phyloP scores from a whole-genome alignment of 768 basidiomycete genomes.

The Boletellus ananas region DNA sequence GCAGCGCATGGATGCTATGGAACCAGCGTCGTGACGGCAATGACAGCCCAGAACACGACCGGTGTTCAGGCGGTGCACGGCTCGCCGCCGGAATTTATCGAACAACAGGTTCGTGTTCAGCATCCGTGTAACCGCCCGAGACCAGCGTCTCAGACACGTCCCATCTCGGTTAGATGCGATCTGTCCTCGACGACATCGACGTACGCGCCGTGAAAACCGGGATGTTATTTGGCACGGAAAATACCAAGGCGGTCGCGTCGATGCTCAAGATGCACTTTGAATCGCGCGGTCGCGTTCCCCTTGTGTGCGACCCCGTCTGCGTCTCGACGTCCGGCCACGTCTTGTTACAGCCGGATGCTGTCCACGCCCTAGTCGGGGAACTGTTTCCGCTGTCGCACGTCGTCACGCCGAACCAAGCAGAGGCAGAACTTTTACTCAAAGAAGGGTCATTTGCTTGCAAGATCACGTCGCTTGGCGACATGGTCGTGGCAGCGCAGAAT shows the following conservation, averaged over 20 bases:
- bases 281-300: slow-evolving; percentile 37
- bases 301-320: slow-evolving; percentile 88
- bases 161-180: slow-evolving; percentile 48
- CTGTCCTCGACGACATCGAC: slow-evolving; percentile 69
- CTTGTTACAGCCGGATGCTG: slow-evolving; percentile 64
- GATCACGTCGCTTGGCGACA: slow-evolving; percentile 51
- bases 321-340: slow-evolving; percentile 87
- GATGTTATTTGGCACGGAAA: slow-evolving; percentile 71
- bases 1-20: slow-evolving; percentile 78
- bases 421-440: slow-evolving; percentile 68
- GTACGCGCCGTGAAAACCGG: slow-evolving; percentile 82
- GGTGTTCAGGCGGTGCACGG: slow-evolving; percentile 77
- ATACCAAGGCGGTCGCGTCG: slow-evolving; percentile 47
- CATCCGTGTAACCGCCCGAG: not conserved
- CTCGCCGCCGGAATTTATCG: slow-evolving; percentile 65
- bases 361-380: slow-evolving; percentile 53
- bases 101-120: slow-evolving; percentile 55
- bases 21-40: slow-evolving; percentile 74
- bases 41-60: slow-evolving; percentile 86
- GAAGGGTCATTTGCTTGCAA: slow-evolving; percentile 22
- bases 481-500: slow-evolving; percentile 53
- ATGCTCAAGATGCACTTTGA: slow-evolving; percentile 45
- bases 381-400: slow-evolving; percentile 68
- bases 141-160: not conserved
- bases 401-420: slow-evolving; percentile 83